Evolutionary conservation across 2,329 filamentous ascomycete genomes (phyloP).

Genomic region (Alternaria gansuensis): DNA sequence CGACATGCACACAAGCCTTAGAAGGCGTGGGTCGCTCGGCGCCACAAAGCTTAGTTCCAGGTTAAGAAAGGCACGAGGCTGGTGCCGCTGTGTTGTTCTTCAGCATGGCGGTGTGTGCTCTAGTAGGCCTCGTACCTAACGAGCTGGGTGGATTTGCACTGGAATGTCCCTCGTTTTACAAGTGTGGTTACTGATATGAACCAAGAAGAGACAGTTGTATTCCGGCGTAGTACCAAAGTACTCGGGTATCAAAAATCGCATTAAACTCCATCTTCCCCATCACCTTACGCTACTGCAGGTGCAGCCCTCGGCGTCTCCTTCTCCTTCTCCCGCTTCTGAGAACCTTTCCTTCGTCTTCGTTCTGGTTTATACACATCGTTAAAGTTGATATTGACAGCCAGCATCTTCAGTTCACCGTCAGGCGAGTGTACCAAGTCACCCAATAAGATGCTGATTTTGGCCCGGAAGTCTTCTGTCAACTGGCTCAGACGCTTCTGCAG

Average conservation of each 20-base stretch:
- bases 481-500: conserved; percentile 76
- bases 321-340: conserved; percentile 42
- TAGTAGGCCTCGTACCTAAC: no score
- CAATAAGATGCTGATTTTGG: conserved; percentile 79
- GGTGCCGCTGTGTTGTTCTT: neutral
- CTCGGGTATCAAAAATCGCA: conserved; percentile 15
- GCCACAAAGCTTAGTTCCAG: neutral
- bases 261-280: neutral
- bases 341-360: conserved; percentile 64
- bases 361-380: conserved; percentile 93
- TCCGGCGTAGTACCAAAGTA: conserved; percentile 5
- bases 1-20: neutral
- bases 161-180: neutral
- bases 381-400: conserved; percentile 98
- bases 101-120: neutral
- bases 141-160: neutral
- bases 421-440: conserved; percentile 93
- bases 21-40: neutral
- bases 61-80: neutral
- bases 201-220: neutral
- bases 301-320: conserved; percentile 38
- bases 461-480: conserved; percentile 78
- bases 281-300: neutral
- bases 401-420: conserved; percentile 92
- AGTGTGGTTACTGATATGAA: neutral